Percentiles rank a stretch among this genome's conserved stretches.
phyloP scores from a whole-genome alignment of 2,329 filamentous ascomycete species.

The Penicillium sp. region DNA sequence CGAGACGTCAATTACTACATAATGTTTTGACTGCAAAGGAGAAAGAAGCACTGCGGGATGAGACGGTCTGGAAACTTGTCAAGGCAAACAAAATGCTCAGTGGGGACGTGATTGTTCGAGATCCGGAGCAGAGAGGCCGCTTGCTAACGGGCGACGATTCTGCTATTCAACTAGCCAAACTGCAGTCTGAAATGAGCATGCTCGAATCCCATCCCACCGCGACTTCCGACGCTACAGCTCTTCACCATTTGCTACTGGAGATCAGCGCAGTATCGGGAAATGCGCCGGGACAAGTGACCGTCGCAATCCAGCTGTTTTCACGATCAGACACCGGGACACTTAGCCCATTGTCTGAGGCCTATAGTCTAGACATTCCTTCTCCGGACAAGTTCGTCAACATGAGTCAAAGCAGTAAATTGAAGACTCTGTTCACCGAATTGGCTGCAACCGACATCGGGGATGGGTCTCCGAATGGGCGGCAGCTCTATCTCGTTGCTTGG shows the following conservation, averaged over 20 bases:
- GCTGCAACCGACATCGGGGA: conserved; percentile 70
- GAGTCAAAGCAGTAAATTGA: conserved; percentile 64
- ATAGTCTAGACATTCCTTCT: conserved; percentile 70
- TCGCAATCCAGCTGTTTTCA: conserved; percentile 74
- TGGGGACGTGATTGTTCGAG: conserved; percentile 90
- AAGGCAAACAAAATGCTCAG: conserved; percentile 90
- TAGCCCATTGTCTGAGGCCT: conserved; percentile 74
- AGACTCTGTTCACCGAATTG: conserved; percentile 83
- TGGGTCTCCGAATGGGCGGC: conserved; percentile 59
- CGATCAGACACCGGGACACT: conserved; percentile 63
- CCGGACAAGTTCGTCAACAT: conserved; percentile 67
- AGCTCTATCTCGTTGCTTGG: conserved; percentile 79
- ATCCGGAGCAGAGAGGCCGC: conserved; percentile 75
- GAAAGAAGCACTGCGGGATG: conserved; percentile 73
- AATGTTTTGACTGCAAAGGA: conserved; percentile 88
- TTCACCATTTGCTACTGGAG: conserved; percentile 79
- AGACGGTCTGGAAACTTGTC: conserved; percentile 93
- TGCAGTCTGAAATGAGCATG: conserved; percentile 95
- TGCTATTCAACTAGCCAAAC: conserved; percentile 79
- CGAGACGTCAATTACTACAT: conserved; percentile 85
- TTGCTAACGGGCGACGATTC: conserved; percentile 90
- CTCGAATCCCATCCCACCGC: conserved; percentile 74
- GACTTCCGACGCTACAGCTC: conserved; percentile 62
- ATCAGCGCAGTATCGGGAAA: conserved; percentile 77
- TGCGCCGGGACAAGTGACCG: conserved; percentile 67